These are phyloP conservation scores for Diaporthe vexans DNA, from an alignment of 2,329 filamentous ascomycete genomes.

Conservation along the genomic window DNA sequence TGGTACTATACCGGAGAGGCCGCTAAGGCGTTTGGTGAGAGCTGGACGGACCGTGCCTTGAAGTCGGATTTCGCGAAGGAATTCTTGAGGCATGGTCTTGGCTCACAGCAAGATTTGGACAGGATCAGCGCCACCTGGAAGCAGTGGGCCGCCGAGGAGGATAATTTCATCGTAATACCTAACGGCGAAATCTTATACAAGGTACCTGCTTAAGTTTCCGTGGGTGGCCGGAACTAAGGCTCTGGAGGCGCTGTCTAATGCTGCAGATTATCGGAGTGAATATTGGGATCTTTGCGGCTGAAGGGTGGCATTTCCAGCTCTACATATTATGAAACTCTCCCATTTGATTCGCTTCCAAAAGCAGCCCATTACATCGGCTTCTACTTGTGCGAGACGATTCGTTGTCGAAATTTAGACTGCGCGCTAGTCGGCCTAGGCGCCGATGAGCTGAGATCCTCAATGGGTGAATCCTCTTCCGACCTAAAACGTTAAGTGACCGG, in stretches of 20 bases:
- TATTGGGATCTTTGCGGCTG: background rate
- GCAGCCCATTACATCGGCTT: too few relatives aligned
- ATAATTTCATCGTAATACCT: slow-evolving; percentile 35
- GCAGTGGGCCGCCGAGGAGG: slow-evolving; percentile 33
- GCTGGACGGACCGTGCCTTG: slow-evolving; percentile 36
- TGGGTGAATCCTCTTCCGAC: background rate
- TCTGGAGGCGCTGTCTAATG: background rate
- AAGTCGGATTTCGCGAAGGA: slow-evolving; percentile 38
- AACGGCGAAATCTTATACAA: slow-evolving; percentile 39
- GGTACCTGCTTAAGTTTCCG: slow-evolving; percentile 6
- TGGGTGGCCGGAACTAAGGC: fast-evolving
- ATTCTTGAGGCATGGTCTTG: slow-evolving; percentile 11
- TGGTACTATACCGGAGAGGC: slow-evolving; percentile 38
- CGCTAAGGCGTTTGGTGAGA: slow-evolving; percentile 33
- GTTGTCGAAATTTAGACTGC: background rate
- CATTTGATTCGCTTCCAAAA: background rate
- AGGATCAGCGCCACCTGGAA: slow-evolving; percentile 32
- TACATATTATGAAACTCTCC: background rate
- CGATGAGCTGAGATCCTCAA: background rate
- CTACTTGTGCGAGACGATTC: too few relatives aligned
- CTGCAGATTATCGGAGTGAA: too few relatives aligned
- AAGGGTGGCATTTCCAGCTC: background rate
- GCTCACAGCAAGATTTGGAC: slow-evolving; percentile 34
- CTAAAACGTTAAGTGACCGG: background rate
- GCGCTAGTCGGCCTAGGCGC: background rate